Base-by-base conservation (phyloP, 805 yeast species). In the Clavispora santaluciae region DNA sequence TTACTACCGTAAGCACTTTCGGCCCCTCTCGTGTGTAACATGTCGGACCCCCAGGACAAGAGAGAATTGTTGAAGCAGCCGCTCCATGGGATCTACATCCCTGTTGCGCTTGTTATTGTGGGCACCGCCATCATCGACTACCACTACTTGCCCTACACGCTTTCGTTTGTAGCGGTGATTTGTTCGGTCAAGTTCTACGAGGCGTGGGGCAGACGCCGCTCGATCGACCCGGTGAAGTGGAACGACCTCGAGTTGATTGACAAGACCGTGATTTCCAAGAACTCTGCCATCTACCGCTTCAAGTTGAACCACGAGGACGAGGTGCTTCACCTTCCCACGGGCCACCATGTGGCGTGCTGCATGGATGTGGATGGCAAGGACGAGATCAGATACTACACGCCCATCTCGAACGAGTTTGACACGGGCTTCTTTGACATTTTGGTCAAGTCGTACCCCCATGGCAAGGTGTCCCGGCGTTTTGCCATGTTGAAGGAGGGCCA, bases 241-340 rank as follows among this genome's bases (percentile, higher is more conserved):
- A 75, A 73, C 36, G 72, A 77, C 12, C 73, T 83, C 51, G 93
- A 85, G 61, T 64, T 86, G 53, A 68, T 78, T 23, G 93, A 86
- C 51, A 84, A 81, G 63, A 86, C 91, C 1, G 67, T 86, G 39
- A 72, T 86, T 42, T 77, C 86, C 10, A 81, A 74, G 52, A 81
- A 85, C 61, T 63, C 82, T 6, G 89, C 90, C 33, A 77, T 86
- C 44, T 86, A 84, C 58, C 70, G 93, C 44, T 86, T 86, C 65
- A 78, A 78, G 54, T 66, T 86, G 53, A 67, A 67, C 43, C 73
- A 79, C 41, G 79, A 78, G 4, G 72, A 75, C 30, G 89, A 83
- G 53, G 68, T 75, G 7, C 67, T 86, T 50, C 69, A 77, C 40
- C 72, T 84, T 35, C 89, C 91, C 18, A 76, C 84, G 31, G 93